Conservation (phyloP, 441 rosid genomes). For the Populus hybrid region DNA sequence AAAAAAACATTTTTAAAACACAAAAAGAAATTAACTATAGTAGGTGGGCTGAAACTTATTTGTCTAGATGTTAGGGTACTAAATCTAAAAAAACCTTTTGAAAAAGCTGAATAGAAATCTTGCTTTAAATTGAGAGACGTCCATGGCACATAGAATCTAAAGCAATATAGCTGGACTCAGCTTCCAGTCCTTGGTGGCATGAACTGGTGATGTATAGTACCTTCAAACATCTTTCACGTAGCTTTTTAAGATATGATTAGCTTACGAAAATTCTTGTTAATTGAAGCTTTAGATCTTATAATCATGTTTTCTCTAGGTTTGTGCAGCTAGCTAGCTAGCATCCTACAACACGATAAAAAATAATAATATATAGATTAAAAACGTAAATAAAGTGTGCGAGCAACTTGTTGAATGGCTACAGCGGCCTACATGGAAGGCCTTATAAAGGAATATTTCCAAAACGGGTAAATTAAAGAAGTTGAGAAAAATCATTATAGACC, state of each 20-base stretch:
- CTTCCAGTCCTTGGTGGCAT: slow-evolving; percentile 28
- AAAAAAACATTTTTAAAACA: too few relatives aligned
- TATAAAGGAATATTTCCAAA: slow-evolving; percentile 41
- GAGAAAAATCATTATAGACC: slow-evolving; percentile 22
- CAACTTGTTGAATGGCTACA: slow-evolving; percentile 36
- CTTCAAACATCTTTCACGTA: slow-evolving; percentile 21
- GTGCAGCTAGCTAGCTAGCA: background rate
- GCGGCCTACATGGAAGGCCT: slow-evolving; percentile 24
- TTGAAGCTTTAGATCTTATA: slow-evolving; percentile 30
- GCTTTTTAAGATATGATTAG: slow-evolving; percentile 32
- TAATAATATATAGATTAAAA: background rate
- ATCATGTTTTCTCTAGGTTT: slow-evolving; percentile 31
- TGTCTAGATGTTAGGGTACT: slow-evolving; percentile 15
- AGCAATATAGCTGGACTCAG: slow-evolving; percentile 39
- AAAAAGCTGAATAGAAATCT: slow-evolving; percentile 36
- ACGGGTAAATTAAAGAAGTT: slow-evolving; percentile 25
- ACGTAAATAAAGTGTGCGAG: background rate
- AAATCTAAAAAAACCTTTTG: background rate
- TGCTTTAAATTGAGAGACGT: slow-evolving; percentile 17
- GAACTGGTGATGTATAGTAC: slow-evolving; percentile 31
- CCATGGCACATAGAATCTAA: slow-evolving; percentile 22
- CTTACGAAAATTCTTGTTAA: slow-evolving; percentile 29
- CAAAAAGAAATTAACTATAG: too few relatives aligned
- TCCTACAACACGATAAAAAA: slow-evolving; percentile 1
- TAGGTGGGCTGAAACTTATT: background rate